A percentile compares a stretch with the other conserved stretches of the same genome.
These are phyloP conservation scores for Marchantia polymorpha DNA, from an alignment of 225 moss, liverwort and hornwort genomes.

Conservation along the genomic window DNA sequence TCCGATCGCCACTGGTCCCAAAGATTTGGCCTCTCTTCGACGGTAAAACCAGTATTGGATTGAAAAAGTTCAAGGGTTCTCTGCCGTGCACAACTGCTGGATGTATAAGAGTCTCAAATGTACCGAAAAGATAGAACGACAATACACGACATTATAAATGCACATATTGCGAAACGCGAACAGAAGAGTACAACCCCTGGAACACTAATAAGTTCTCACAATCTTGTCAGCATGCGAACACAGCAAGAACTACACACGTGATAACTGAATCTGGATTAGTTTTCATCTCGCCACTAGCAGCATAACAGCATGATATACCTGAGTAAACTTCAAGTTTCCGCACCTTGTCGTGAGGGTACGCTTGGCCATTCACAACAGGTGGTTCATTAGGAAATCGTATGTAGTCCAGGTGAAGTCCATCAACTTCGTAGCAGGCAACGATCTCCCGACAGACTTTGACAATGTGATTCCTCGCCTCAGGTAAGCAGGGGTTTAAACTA, in stretches of 20 bases:
- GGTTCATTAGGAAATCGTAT: constrained; percentile 47
- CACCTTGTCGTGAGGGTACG: constrained; percentile 42
- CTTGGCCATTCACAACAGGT: constrained; percentile 35
- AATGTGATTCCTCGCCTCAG: constrained; percentile 40
- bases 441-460: constrained; percentile 36
- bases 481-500: constrained; percentile 44
- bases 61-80: constrained; percentile 37
- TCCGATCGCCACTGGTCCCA: constrained; percentile 49
- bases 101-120: not conserved
- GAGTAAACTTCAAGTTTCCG: constrained; percentile 25
- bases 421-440: constrained; percentile 37
- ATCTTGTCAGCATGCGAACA: not conserved
- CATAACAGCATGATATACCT: constrained; percentile 15
- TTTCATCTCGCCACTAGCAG: not conserved
- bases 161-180: not conserved
- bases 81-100: constrained; percentile 19
- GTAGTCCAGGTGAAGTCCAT: constrained; percentile 48
- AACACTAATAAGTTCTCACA: not conserved
- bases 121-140: not conserved
- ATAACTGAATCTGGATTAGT: no score
- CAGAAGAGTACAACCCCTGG: not conserved
- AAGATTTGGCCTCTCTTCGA: constrained; percentile 32
- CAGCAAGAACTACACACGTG: not conserved
- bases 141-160: not conserved
- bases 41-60: constrained; percentile 34